Conservation (phyloP, 2,329 filamentous ascomycete species). For the Parafenestella ontariensis region DNA sequence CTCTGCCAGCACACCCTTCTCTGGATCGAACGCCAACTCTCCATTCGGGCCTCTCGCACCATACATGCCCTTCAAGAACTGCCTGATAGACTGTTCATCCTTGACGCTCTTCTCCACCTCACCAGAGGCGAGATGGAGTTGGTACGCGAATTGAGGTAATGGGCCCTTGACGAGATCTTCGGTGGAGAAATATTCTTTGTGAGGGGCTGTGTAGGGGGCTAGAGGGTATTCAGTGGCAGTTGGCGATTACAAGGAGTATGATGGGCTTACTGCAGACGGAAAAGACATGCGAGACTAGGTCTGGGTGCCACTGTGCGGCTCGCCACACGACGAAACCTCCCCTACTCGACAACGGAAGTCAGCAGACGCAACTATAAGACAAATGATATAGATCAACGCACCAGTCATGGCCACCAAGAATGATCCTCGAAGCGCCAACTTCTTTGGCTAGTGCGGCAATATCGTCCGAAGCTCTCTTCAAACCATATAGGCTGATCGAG, state of each 20-base stretch:
- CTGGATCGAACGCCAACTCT: conserved; percentile 64
- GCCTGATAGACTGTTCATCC: conserved; percentile 67
- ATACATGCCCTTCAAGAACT: conserved; percentile 75
- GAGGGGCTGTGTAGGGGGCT: conserved; percentile 67
- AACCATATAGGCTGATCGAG: conserved; percentile 67
- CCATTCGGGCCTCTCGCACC: conserved; percentile 67
- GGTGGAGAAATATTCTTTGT: conserved; percentile 60
- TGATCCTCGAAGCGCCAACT: conserved; percentile 64
- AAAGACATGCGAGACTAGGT: conserved; percentile 77
- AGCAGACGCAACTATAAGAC: neutral
- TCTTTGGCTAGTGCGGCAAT: conserved; percentile 74
- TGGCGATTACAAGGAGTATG: conserved; percentile 40
- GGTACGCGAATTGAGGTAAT: conserved; percentile 79
- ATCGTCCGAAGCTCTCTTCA: conserved; percentile 74
- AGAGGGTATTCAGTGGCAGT: neutral
- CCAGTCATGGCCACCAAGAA: conserved; percentile 93
- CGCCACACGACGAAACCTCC: conserved; percentile 81
- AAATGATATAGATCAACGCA: conserved; percentile 8
- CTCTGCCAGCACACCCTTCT: conserved; percentile 69
- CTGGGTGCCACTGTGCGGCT: conserved; percentile 71
- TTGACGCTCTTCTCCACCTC: conserved; percentile 58
- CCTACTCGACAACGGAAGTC: conserved; percentile 50
- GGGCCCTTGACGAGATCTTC: conserved; percentile 64
- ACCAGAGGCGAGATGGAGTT: conserved; percentile 77
- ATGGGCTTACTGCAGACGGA: conserved; percentile 66